phyloP scores from a whole-genome alignment of 352 stramenopile genomes.

The Phytophthora agathidicida region DNA sequence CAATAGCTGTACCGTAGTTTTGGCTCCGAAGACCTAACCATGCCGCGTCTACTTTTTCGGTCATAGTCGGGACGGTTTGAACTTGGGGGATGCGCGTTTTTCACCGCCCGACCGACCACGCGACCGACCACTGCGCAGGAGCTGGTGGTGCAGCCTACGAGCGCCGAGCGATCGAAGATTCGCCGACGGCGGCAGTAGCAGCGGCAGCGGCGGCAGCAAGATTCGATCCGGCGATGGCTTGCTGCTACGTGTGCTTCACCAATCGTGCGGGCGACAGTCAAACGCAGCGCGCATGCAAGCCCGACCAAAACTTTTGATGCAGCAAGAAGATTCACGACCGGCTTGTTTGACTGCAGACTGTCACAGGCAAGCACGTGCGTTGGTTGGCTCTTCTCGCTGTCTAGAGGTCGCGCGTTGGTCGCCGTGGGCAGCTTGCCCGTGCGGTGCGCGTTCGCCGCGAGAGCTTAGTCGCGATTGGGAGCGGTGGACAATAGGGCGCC shows the following conservation, averaged over 20 bases:
- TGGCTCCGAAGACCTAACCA: neutral
- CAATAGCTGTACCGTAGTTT: neutral
- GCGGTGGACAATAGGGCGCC: no score
- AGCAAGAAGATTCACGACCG: no score
- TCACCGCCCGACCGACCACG: constrained; percentile 13
- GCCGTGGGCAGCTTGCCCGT: constrained; percentile 1
- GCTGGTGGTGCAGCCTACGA: constrained; percentile 1
- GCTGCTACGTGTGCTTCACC: no score
- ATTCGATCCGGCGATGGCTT: no score
- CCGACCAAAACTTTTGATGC: no score
- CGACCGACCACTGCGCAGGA: constrained; percentile 8
- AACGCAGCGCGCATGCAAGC: no score
- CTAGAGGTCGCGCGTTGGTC: constrained; percentile 6
- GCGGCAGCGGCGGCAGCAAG: constrained; percentile 3
- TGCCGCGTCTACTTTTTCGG: constrained; percentile 21
- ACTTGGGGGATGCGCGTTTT: constrained; percentile 29
- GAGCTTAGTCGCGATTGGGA: constrained; percentile 13
- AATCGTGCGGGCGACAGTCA: no score
- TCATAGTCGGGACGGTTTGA: constrained; percentile 15
- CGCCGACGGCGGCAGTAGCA: neutral
- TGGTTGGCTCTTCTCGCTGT: constrained; percentile 23
- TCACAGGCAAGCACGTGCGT: constrained; percentile 24
- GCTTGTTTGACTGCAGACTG: constrained; percentile 5
- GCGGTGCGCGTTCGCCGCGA: constrained; percentile 15
- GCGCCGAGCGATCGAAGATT: constrained; percentile 1